Evolutionary conservation across 2,329 filamentous ascomycete genomes (phyloP).

Genomic region (Cadophora gregata): DNA sequence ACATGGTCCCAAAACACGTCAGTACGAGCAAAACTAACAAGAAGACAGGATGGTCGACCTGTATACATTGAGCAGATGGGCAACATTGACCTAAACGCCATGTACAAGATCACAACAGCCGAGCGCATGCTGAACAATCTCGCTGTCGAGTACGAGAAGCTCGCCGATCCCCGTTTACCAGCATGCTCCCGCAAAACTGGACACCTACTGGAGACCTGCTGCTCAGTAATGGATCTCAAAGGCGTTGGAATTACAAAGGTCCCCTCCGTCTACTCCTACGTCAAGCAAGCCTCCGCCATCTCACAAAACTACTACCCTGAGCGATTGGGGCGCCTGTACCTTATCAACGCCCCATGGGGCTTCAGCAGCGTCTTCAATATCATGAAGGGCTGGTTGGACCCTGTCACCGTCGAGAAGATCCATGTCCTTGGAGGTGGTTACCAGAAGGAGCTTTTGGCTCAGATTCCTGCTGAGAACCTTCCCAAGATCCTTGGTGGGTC

Average conservation of each 20-base stretch:
- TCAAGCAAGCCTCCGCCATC: slow-evolving; percentile 83
- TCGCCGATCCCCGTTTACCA: slow-evolving; percentile 89
- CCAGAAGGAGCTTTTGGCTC: slow-evolving; percentile 80
- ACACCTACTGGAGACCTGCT: slow-evolving; percentile 93
- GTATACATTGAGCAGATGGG: slow-evolving; percentile 97
- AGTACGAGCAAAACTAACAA: slow-evolving; percentile 26
- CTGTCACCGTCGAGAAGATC: slow-evolving; percentile 96
- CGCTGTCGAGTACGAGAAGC: slow-evolving; percentile 96
- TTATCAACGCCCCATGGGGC: slow-evolving; percentile 98
- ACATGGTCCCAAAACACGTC: background rate
- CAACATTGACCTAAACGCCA: slow-evolving; percentile 85
- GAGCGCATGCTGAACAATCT: slow-evolving; percentile 97
- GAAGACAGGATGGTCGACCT: slow-evolving; percentile 82
- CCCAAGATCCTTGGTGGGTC: slow-evolving; percentile 84
- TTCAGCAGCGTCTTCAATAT: slow-evolving; percentile 86
- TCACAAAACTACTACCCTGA: slow-evolving; percentile 99
- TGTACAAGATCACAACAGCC: slow-evolving; percentile 90
- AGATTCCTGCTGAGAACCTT: slow-evolving; percentile 89
- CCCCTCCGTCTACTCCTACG: slow-evolving; percentile 84
- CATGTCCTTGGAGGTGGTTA: slow-evolving; percentile 84
- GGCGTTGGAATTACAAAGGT: slow-evolving; percentile 86
- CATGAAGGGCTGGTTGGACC: slow-evolving; percentile 94
- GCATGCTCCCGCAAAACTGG: slow-evolving; percentile 93
- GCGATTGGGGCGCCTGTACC: slow-evolving; percentile 91
- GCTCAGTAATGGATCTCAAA: slow-evolving; percentile 98